Evolutionary conservation across 2,329 filamentous ascomycete species (phyloP).

Genomic region (Alternaria sp.): DNA sequence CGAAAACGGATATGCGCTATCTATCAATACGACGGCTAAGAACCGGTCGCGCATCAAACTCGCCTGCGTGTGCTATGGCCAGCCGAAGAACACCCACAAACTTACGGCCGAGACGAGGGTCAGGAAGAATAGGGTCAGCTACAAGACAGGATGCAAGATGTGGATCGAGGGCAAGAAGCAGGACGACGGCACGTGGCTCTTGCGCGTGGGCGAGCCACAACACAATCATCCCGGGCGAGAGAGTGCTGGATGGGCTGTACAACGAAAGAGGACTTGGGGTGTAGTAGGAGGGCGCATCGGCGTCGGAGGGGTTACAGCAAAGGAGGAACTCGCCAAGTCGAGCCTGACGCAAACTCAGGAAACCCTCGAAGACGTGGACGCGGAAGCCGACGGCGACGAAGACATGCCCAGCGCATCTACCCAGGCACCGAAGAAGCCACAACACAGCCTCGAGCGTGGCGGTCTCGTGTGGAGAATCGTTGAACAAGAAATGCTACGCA

Average conservation of each 20-base stretch:
- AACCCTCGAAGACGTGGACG: conserved; percentile 2
- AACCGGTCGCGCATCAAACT: conserved; percentile 46
- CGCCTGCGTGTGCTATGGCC: conserved; percentile 45
- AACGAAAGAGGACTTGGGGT: conserved; percentile 45
- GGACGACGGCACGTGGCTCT: conserved; percentile 38
- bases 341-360: conserved; percentile 2
- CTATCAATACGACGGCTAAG: conserved; percentile 46
- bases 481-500: conserved; percentile 44
- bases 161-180: conserved; percentile 44
- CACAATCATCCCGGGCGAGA: conserved; percentile 42
- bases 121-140: conserved; percentile 42
- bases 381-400: conserved; percentile 7
- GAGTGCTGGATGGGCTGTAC: conserved; percentile 40
- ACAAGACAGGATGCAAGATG: conserved; percentile 47
- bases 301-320: conserved; percentile 40
- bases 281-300: conserved; percentile 38
- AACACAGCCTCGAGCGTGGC: conserved; percentile 35
- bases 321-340: conserved; percentile 31
- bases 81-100: conserved; percentile 46
- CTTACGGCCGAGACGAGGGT: conserved; percentile 44
- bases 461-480: conserved; percentile 44
- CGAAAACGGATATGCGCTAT: conserved; percentile 42
- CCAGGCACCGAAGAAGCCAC: conserved; percentile 10
- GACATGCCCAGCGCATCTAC: neutral
- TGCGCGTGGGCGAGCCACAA: conserved; percentile 34